Evolutionary conservation across 768 basidiomycete species (phyloP).

Genomic region (Tricholoma furcatifolium): DNA sequence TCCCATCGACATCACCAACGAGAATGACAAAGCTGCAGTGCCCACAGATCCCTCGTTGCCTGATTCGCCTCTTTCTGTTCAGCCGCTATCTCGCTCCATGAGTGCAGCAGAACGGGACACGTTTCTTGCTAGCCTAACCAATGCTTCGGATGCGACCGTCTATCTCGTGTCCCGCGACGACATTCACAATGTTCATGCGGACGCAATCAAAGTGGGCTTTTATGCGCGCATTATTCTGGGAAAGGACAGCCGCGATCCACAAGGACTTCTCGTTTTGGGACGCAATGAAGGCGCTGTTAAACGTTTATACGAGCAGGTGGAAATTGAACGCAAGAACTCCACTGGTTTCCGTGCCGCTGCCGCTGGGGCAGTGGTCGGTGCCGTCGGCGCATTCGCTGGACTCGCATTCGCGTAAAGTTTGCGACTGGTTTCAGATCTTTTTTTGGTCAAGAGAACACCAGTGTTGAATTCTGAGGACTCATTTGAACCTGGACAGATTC

Average conservation of each 20-base stretch:
- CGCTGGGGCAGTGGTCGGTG: slow-evolving; percentile 59
- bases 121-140: slow-evolving; percentile 46
- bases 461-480: neutral
- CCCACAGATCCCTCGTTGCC: slow-evolving; percentile 6
- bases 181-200: slow-evolving; percentile 35
- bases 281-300: slow-evolving; percentile 47
- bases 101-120: slow-evolving; percentile 49
- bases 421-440: neutral
- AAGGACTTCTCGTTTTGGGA: slow-evolving; percentile 54
- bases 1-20: neutral
- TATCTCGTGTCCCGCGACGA: slow-evolving; percentile 48
- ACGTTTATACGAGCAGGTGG: slow-evolving; percentile 33
- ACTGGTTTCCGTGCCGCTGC: slow-evolving; percentile 41
- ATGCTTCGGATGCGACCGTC: slow-evolving; percentile 44
- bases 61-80: slow-evolving; percentile 6
- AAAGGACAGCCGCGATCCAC: slow-evolving; percentile 30
- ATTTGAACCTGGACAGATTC: too few relatives aligned
- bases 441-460: neutral
- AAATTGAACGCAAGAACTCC: slow-evolving; percentile 26
- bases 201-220: slow-evolving; percentile 44
- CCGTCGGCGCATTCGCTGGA: slow-evolving; percentile 58
- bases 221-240: slow-evolving; percentile 39
- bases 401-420: slow-evolving; percentile 44
- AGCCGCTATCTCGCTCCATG: slow-evolving; percentile 46
- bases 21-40: neutral